Base-by-base conservation (phyloP, 1,284 basidiomycete genomes). In the Irpex sp. region DNA sequence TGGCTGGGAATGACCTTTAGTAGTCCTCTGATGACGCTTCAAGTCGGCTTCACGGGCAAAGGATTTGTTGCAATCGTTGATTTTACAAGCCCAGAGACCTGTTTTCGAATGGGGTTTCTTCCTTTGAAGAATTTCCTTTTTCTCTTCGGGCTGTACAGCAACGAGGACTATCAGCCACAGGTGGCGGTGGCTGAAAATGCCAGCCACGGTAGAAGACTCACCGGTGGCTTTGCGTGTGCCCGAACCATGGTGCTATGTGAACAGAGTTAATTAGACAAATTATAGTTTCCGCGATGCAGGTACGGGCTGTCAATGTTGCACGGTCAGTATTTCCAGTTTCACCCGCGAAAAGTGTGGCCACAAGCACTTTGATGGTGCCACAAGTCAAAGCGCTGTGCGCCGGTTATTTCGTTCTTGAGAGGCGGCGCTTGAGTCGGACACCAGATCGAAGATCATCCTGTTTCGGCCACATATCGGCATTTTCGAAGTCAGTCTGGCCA, bases 31-130 rank as follows among this genome's bases (percentile, higher is more conserved):
- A 73, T 91, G 89, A 68, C 89, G 72, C 77, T 90, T 91, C 65
- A 91, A 75, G 78, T 91, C 89, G 9, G 89, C 89, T 73, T 91
- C 89, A 61, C 89, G 81, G 55, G 87, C 89, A 71, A 91, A 91
- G 70, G 87, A 84, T 74, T 90, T 90, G 74, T 83, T 85, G 75
- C 89, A 91, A 9, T 88, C 89, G 69, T 86, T 83, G 69, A 91
- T 89, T 72, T 84, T 86, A 77, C 89, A 91, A 5, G 89, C 86
- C 89, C 89, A 91, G 58, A 85, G 71, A 6, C 83, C 82, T 6
- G 82, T 78, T 63, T 80, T 79, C 1, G 77, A 21, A n/a, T 62
- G 70, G 49, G 76, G 72, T 69, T 84, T 86, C 75, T 81, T 83
- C 68, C 77, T 81, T 26, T 76, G 79, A 53, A 78, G 74, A 9